phyloP scores from a whole-genome alignment of 108 stramenopile genomes.

The Parietichytrium sp. region DNA sequence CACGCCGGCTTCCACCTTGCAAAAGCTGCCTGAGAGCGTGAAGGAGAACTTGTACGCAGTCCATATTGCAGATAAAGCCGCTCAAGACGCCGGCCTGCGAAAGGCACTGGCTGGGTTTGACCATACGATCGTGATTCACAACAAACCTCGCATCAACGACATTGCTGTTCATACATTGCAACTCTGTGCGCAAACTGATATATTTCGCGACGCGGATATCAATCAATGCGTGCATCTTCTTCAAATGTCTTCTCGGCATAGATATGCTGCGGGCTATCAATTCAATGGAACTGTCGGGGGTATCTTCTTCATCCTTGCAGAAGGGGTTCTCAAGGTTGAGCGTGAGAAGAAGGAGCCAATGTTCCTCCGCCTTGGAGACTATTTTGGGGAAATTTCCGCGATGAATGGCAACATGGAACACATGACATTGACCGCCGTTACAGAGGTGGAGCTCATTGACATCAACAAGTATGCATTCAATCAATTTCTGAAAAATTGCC shows the following conservation, averaged over 20 bases:
- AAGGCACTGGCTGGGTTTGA: conserved; percentile 24
- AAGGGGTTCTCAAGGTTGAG: conserved; percentile 16
- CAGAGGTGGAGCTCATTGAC: background rate
- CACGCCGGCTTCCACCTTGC: conserved; percentile 78
- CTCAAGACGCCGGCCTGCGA: background rate
- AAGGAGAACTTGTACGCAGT: conserved; percentile 82
- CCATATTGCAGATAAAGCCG: conserved; percentile 58
- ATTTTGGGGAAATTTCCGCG: conserved; percentile 35
- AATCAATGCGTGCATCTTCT: background rate
- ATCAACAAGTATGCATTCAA: conserved; percentile 36
- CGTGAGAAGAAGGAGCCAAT: background rate
- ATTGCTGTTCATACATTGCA: background rate
- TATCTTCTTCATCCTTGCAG: background rate
- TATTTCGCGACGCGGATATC: conserved; percentile 28
- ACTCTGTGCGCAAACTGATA: conserved; percentile 14
- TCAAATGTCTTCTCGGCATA: background rate
- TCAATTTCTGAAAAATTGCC: background rate
- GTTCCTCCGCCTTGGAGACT: background rate
- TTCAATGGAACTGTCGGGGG: background rate
- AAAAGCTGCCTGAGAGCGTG: conserved; percentile 69
- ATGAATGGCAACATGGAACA: background rate
- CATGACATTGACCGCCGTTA: conserved; percentile 8
- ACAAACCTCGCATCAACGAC: conserved; percentile 6
- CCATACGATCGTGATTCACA: conserved; percentile 28
- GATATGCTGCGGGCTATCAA: background rate